Percentiles rank a stretch among this genome's conserved stretches.
These are phyloP conservation scores for Ogataea ganodermae DNA, from an alignment of 805 yeast species.

Conservation along the genomic window DNA sequence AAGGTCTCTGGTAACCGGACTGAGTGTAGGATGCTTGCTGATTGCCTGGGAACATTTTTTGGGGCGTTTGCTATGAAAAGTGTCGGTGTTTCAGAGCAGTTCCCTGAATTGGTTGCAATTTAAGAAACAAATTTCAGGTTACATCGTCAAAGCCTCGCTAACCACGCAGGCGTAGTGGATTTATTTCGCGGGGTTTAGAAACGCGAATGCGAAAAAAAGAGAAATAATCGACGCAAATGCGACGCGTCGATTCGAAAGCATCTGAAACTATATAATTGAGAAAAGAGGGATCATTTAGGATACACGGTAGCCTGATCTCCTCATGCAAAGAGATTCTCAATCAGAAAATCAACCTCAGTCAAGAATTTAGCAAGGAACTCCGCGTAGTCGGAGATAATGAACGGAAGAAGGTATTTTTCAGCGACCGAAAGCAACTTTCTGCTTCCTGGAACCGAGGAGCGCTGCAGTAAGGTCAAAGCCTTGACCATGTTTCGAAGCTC, in stretches of 20 bases:
- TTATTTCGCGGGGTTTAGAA: neutral
- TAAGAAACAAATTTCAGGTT: slow-evolving; percentile 3
- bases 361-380: slow-evolving; percentile 5
- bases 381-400: slow-evolving; percentile 16
- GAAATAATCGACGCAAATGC: neutral
- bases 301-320: too few species aligned
- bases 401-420: slow-evolving; percentile 10
- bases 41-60: slow-evolving; percentile 24
- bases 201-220: neutral
- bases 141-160: slow-evolving; percentile 5
- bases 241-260: slow-evolving; percentile 1
- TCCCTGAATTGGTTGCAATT: neutral
- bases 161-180: slow-evolving; percentile 6
- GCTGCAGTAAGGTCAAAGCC: neutral
- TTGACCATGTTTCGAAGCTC: slow-evolving; percentile 1
- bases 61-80: neutral
- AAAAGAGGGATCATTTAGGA: too few species aligned
- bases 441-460: neutral
- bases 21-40: slow-evolving; percentile 16
- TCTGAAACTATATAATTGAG: too few species aligned
- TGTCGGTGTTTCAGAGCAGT: too few species aligned
- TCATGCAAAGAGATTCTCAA: slow-evolving; percentile 13
- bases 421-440: slow-evolving; percentile 8
- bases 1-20: slow-evolving; percentile 24
- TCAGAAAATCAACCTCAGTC: slow-evolving; percentile 14